A percentile compares a stretch with the other conserved stretches of the same genome.
Evolutionary conservation across 169 alveolate species (phyloP).

Genomic region (Cryptosporidium tyzzeri): DNA sequence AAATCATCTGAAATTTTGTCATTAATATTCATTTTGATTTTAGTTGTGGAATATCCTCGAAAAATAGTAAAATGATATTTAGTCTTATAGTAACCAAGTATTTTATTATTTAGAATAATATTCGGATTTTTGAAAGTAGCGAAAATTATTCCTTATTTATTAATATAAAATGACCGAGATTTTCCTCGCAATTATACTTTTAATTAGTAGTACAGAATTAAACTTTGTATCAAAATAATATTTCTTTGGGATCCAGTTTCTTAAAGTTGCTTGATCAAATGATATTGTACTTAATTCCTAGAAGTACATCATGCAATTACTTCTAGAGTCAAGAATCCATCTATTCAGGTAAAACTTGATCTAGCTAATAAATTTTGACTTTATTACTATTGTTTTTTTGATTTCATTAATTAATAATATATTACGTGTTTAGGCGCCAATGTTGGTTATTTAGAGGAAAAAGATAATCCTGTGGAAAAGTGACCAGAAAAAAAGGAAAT

Average conservation of each 20-base stretch:
- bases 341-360: background rate
- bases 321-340: background rate
- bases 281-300: background rate
- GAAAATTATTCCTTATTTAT: no score
- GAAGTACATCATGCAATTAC: background rate
- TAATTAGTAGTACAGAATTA: background rate
- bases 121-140: background rate
- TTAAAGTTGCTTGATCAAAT: no score
- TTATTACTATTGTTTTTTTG: background rate
- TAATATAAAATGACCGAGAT: background rate
- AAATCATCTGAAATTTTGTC: slow-evolving; percentile 17
- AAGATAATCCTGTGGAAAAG: background rate
- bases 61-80: background rate
- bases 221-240: no score
- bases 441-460: background rate
- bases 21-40: slow-evolving; percentile 15
- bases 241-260: background rate
- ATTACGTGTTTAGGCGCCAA: slow-evolving; percentile 35
- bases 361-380: background rate
- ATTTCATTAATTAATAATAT: background rate
- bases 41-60: background rate
- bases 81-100: background rate
- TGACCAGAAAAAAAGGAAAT: slow-evolving; percentile 4
- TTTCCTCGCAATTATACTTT: background rate
- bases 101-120: no score